Percentiles rank a stretch among this genome's conserved stretches.
Conservation (phyloP, 164 flowering plant genomes). For the Nelumbo lutea region DNA sequence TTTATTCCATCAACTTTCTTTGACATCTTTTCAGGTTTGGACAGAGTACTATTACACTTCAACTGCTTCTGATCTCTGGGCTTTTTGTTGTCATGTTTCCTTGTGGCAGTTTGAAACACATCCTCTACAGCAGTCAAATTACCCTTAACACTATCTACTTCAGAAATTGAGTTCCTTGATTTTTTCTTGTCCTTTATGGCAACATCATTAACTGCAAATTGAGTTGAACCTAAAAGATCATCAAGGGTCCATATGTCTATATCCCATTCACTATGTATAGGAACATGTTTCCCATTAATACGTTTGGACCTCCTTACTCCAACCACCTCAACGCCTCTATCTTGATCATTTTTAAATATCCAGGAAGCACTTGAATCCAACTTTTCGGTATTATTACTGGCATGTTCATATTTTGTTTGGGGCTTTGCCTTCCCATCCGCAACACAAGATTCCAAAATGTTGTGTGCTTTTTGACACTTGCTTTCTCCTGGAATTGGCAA, state of each 20-base stretch:
- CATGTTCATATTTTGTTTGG: conserved; percentile 7
- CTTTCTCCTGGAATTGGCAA: conserved; percentile 5
- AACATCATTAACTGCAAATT: not conserved
- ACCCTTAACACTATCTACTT: not conserved
- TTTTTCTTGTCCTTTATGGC: conserved; percentile 1
- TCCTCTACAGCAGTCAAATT: not conserved
- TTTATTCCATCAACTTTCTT: conserved; percentile 3
- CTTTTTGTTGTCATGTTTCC: conserved; percentile 1
- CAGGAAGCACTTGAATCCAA: not conserved
- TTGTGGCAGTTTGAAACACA: not conserved
- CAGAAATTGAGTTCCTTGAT: not conserved
- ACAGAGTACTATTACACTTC: not conserved
- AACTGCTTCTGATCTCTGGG: not conserved
- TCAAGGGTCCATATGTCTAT: not conserved
- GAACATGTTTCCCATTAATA: conserved; percentile 13
- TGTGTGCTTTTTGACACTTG: conserved; percentile 1
- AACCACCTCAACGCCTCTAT: not conserved
- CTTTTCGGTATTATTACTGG: conserved; percentile 5
- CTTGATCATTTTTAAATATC: not conserved
- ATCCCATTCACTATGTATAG: conserved; percentile 1
- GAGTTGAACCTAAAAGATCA: not conserved
- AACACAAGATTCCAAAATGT: not conserved
- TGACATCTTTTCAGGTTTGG: not conserved
- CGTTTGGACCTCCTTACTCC: conserved; percentile 11
- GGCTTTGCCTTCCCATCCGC: conserved; percentile 10